Evolutionary conservation across 2,329 filamentous ascomycete genomes (phyloP), one percentile per base, ranked within the genome.

Genomic region (Aquanectria penicillioides): DNA sequence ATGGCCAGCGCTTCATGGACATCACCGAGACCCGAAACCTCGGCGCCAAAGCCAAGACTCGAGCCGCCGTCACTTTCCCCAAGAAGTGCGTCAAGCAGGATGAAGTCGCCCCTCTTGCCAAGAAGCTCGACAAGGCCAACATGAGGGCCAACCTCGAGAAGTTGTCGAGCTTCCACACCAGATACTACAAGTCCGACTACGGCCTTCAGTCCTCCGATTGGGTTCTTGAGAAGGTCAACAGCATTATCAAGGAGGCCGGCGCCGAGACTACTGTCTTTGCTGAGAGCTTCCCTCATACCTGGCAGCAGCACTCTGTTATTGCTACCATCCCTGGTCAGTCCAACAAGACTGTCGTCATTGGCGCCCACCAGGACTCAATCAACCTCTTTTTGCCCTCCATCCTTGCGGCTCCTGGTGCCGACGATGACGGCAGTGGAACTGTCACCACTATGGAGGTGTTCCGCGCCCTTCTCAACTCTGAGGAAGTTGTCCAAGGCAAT

Each of bases 361-460:
- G 94, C 49, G 93, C 94, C 1, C 94, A 97, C 75, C 94, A 97
- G 75, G 94, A 98, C 76, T 96, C 92, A 69, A 96, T 97, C 78
- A 98, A 98, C 77, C 83, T 97, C 40, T 97, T 93, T 79, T 78
- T 97, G 11, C 94, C 94, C 1, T 92, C 90, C 3, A 81, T 97
- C 29, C 83, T 97, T 28, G 86, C 91, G 12, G 94, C 94, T 0
- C 94, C 94, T 0, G 94, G 94, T 40, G 94, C 94, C n/a, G 95
- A 98, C 68, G 94, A 98, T 68, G 94, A 97, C 73, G 94, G 94
- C 63, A 93, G 90, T 67, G 93, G 93, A 56, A 95, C 93, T 2
- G 93, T 98, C 17, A 98, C 94, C 9, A 98, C 97, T 67, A 86
- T 98, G 50, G 94, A 99, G 78, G 92, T 93, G 3, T 86, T 99